Percentiles rank a stretch among this genome's conserved stretches.
Evolutionary conservation across 2,329 filamentous ascomycete species (phyloP).

Genomic region (Biscogniauxia sp.): DNA sequence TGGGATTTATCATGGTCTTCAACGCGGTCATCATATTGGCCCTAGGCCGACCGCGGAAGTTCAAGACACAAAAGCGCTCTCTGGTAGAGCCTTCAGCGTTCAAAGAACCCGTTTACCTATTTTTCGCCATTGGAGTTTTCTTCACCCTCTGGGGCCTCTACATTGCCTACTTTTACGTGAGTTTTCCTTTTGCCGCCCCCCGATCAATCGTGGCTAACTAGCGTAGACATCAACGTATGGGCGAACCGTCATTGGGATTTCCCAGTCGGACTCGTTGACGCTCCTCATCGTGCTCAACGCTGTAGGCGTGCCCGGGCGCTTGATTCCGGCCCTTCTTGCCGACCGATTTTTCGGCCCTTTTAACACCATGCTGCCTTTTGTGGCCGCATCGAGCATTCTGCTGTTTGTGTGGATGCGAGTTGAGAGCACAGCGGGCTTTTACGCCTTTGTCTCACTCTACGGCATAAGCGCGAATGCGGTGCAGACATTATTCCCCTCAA

Average conservation of each 20-base stretch:
- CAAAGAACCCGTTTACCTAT: conserved; percentile 37
- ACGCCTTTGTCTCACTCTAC: conserved; percentile 18
- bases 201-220: conserved; percentile 5
- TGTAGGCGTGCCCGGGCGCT: conserved; percentile 44
- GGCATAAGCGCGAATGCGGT: conserved; percentile 22
- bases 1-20: conserved; percentile 19
- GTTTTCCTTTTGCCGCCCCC: conserved; percentile 2
- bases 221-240: conserved; percentile 16
- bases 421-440: conserved; percentile 9
- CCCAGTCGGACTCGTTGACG: conserved; percentile 35
- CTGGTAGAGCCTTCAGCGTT: conserved; percentile 42
- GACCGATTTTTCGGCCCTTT: conserved; percentile 43
- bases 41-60: conserved; percentile 15
- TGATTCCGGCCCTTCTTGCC: conserved; percentile 45
- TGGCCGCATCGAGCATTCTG: conserved; percentile 28
- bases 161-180: conserved; percentile 44
- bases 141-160: conserved; percentile 41
- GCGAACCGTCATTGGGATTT: conserved; percentile 15
- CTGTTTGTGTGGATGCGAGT: conserved; percentile 48
- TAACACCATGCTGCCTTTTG: conserved; percentile 44
- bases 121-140: conserved; percentile 31
- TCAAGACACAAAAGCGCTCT: conserved; percentile 28
- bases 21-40: conserved; percentile 15
- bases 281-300: conserved; percentile 51
- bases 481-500: conserved; percentile 20